Evolutionary conservation across 805 yeast species (phyloP), one percentile per base, ranked within the genome.

Genomic region (Ogataea pini): DNA sequence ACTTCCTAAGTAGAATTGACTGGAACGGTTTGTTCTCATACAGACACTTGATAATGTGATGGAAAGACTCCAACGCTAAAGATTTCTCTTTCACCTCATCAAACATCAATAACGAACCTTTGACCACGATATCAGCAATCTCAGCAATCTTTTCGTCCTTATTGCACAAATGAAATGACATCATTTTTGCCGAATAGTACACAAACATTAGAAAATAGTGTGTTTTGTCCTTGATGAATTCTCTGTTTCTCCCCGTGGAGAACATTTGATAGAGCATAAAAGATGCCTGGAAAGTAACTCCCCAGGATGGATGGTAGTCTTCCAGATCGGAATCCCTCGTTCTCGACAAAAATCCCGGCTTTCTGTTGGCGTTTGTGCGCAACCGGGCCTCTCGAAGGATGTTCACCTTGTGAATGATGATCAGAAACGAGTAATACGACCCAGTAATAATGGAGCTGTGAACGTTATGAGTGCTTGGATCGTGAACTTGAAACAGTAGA

Each of bases 271-370:
- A 49, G 83, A 86, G 83, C 82, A 83, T 83, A 58, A 86, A 78
- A 2, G 92, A 88, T 1, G 92, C 87, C 64, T 85, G 89, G 72
- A 85, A 86, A 2, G 89, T 86, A 48, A 86, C 84, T 8, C 90
- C 88, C 85, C 88, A 82, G n/a, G 86, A 79, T 5, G 89, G 88
- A 61, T 81, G 82, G 55, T 60, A 59, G 62, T 72, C 67, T 67
- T 74, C 74, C 53, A n/a, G 75, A 72, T 49, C 38, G 18, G 36
- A 31, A 19, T 27, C 24, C 40, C 10, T 12, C 18, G 18, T 36
- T 12, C 19, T 12, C 14, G 9, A 28, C 31, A 4, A 12, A 28
- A 28, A 28, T 5, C 5, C n/a, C 31, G n/a, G 31, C n/a, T 28
- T 28, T 14, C 13, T 31, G 18, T 14, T 13, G 18, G 16, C 17